phyloP scores from a whole-genome alignment of 2,329 filamentous ascomycete species.

The Fusarium drepaniforme region DNA sequence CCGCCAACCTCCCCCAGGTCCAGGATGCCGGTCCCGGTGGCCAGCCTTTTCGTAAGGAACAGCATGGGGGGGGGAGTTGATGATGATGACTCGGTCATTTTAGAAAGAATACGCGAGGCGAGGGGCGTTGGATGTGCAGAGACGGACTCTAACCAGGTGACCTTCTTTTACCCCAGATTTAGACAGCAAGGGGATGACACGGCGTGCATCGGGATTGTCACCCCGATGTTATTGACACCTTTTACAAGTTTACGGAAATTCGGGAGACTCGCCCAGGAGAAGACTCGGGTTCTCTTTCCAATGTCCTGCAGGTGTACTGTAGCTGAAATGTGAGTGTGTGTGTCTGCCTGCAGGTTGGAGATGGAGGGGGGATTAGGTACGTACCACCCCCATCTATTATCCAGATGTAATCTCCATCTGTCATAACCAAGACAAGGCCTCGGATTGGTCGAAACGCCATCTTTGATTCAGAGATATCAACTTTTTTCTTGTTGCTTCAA shows the following conservation, averaged over 20 bases:
- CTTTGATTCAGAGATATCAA: conserved; percentile 39
- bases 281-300: conserved; percentile 8
- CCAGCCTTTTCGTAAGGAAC: conserved; percentile 8
- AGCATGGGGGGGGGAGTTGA: conserved; percentile 5
- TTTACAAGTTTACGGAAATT: not conserved
- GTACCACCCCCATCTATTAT: conserved; percentile 17
- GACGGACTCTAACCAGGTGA: not conserved
- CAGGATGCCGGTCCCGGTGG: conserved; percentile 38
- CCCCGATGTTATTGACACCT: not conserved
- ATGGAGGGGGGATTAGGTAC: conserved; percentile 19
- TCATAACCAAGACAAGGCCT: conserved; percentile 30
- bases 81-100: conserved; percentile 17
- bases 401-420: conserved; percentile 42
- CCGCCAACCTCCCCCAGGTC: conserved; percentile 7
- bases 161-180: not conserved
- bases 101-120: conserved; percentile 19
- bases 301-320: conserved; percentile 10
- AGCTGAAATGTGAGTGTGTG: not conserved
- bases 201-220: conserved; percentile 7
- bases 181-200: not conserved
- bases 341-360: conserved; percentile 11
- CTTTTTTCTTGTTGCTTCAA: conserved; percentile 5
- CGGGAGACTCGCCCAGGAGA: not conserved
- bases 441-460: conserved; percentile 33
- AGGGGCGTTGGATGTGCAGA: not conserved